Evolutionary conservation across 345 rosid species (phyloP).

Genomic region (Eutrema yunnanense): DNA sequence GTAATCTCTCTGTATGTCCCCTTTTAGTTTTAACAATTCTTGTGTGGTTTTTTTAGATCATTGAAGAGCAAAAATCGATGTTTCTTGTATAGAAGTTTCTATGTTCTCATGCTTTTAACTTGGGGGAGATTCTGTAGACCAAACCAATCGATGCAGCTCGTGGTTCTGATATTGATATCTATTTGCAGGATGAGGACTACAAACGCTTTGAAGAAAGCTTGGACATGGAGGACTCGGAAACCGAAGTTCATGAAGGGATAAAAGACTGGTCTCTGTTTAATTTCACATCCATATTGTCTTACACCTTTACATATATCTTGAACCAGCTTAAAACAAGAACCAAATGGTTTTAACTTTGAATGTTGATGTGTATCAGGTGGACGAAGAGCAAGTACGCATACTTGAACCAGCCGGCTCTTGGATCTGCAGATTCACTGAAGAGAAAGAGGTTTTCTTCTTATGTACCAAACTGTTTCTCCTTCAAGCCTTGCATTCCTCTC

Average conservation of each 20-base stretch:
- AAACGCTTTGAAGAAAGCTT: slow-evolving; percentile 56
- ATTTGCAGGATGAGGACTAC: slow-evolving; percentile 54
- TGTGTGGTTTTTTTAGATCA: neutral
- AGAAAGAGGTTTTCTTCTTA: slow-evolving; percentile 46
- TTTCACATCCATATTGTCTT: neutral
- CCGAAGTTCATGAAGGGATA: slow-evolving; percentile 54
- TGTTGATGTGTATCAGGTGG: slow-evolving; percentile 58
- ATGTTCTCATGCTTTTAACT: neutral
- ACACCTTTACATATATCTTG: neutral
- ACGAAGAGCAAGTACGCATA: slow-evolving; percentile 90
- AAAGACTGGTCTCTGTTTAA: slow-evolving; percentile 63
- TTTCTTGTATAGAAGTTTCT: neutral
- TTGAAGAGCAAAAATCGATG: neutral
- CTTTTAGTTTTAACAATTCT: neutral
- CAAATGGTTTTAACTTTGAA: neutral
- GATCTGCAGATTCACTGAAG: slow-evolving; percentile 33
- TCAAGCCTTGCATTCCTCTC: slow-evolving; percentile 46
- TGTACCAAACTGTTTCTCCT: slow-evolving; percentile 54
- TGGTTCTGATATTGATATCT: neutral
- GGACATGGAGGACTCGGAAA: slow-evolving; percentile 32
- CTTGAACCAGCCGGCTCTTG: slow-evolving; percentile 77
- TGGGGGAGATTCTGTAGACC: neutral
- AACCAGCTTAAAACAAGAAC: neutral
- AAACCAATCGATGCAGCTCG: neutral
- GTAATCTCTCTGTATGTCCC: slow-evolving; percentile 57